These are phyloP conservation scores for Byssoonygena ceratinophila DNA, from an alignment of 2,329 filamentous ascomycete genomes.

Conservation along the genomic window DNA sequence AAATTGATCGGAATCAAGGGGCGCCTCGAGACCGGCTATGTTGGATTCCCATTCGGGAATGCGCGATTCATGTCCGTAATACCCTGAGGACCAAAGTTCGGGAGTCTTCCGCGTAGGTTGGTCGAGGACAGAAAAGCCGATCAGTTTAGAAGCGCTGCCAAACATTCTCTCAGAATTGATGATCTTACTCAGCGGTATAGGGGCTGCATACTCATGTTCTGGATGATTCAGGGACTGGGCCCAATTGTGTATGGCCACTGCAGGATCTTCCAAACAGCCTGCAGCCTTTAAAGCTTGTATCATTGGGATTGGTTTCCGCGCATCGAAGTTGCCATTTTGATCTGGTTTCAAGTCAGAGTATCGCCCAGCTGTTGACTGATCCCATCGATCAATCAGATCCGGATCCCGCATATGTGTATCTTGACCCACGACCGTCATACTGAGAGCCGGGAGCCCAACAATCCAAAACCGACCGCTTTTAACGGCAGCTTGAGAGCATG, in stretches of 20 bases:
- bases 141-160: neutral
- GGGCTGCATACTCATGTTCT: conserved; percentile 7
- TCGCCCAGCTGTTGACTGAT: neutral
- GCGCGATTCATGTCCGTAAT: neutral
- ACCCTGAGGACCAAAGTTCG: neutral
- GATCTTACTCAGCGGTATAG: neutral
- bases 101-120: neutral
- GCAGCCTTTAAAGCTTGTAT: neutral
- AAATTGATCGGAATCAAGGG: neutral
- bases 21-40: neutral
- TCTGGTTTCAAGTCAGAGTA: conserved; percentile 1
- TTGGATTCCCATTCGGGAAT: neutral
- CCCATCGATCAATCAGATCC: conserved; percentile 3
- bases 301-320: neutral
- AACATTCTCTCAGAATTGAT: conserved; percentile 5
- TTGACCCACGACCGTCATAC: conserved; percentile 2
- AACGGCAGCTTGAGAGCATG: neutral
- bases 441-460: neutral
- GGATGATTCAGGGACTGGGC: neutral
- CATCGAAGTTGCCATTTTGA: neutral
- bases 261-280: neutral
- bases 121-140: neutral
- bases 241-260: neutral
- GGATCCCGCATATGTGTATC: conserved; percentile 5
- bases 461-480: neutral